Evolutionary conservation across 2,329 filamentous ascomycete genomes (phyloP).

Genomic region (Torrubiella hemipterigena): DNA sequence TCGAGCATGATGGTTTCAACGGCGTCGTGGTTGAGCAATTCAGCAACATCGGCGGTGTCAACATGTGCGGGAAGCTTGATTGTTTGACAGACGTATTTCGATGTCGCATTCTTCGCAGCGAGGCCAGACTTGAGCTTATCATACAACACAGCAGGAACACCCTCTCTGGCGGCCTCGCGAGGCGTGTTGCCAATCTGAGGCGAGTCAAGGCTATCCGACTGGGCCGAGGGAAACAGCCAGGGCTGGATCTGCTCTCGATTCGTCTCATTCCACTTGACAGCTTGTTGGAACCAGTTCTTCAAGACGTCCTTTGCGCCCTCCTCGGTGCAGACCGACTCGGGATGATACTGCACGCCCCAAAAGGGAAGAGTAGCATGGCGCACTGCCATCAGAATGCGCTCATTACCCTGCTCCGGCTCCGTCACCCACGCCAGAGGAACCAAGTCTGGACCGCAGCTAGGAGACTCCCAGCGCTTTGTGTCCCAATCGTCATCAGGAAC

Average conservation of each 20-base stretch:
- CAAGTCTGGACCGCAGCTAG: constrained; percentile 24
- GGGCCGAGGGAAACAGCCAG: constrained; percentile 4
- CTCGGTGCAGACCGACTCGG: constrained; percentile 78
- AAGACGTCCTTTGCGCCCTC: constrained; percentile 51
- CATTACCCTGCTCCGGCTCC: constrained; percentile 24
- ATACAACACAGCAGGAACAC: constrained; percentile 12
- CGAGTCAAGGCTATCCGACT: constrained; percentile 12
- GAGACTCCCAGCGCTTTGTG: constrained; percentile 25
- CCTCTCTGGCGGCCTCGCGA: constrained; percentile 10
- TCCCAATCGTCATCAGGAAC: constrained; percentile 23
- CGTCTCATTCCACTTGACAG: constrained; percentile 44
- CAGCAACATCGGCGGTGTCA: constrained; percentile 42
- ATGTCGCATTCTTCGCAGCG: constrained; percentile 16
- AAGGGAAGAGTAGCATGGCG: constrained; percentile 59
- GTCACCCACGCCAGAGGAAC: constrained; percentile 53
- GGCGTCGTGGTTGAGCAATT: constrained; percentile 28
- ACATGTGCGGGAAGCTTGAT: constrained; percentile 32
- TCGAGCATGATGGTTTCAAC: constrained; percentile 45
- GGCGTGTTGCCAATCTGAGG: constrained; percentile 4
- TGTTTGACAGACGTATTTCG: constrained; percentile 25
- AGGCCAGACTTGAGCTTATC: constrained; percentile 12
- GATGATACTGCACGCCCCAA: constrained; percentile 85
- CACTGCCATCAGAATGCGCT: constrained; percentile 64
- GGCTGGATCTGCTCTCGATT: constrained; percentile 8
- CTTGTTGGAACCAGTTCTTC: constrained; percentile 62